Evolutionary conservation across 2,329 filamentous ascomycete genomes (phyloP).

Genomic region (Waltergamsia citrina): DNA sequence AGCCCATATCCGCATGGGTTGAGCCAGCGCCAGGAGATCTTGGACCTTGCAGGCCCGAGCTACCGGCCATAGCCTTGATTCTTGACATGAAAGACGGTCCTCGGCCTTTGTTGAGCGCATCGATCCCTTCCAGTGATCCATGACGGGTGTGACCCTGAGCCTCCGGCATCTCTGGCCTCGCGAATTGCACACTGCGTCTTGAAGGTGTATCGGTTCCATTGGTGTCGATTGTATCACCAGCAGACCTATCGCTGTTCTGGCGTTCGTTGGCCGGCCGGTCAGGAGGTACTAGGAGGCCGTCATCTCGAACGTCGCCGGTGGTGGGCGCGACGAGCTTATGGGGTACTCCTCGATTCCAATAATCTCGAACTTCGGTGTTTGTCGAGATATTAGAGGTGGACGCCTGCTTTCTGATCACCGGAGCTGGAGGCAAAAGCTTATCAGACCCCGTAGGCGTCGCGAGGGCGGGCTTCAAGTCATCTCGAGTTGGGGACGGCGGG

Average conservation of each 20-base stretch:
- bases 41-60: slow-evolving; percentile 36
- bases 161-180: slow-evolving; percentile 42
- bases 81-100: slow-evolving; percentile 61
- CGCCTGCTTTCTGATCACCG: not conserved
- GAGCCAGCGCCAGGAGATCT: slow-evolving; percentile 21
- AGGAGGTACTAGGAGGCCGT: not conserved
- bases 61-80: slow-evolving; percentile 61
- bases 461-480: slow-evolving; percentile 5
- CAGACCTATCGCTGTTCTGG: slow-evolving; percentile 1
- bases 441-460: slow-evolving; percentile 5
- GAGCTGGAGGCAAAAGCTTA: slow-evolving; percentile 4
- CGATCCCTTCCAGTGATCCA: slow-evolving; percentile 59
- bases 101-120: slow-evolving; percentile 46
- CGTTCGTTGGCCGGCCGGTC: not conserved
- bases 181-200: slow-evolving; percentile 67
- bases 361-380: slow-evolving; percentile 6
- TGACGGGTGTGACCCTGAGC: slow-evolving; percentile 46
- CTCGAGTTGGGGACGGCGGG: slow-evolving; percentile 4
- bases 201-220: slow-evolving; percentile 1
- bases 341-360: slow-evolving; percentile 5
- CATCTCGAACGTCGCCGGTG: not conserved
- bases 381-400: not conserved
- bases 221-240: not conserved
- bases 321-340: not conserved
- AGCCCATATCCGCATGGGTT: slow-evolving; percentile 24